phyloP scores from a whole-genome alignment of 2,329 filamentous ascomycete genomes.

The Alternaria sp. region DNA sequence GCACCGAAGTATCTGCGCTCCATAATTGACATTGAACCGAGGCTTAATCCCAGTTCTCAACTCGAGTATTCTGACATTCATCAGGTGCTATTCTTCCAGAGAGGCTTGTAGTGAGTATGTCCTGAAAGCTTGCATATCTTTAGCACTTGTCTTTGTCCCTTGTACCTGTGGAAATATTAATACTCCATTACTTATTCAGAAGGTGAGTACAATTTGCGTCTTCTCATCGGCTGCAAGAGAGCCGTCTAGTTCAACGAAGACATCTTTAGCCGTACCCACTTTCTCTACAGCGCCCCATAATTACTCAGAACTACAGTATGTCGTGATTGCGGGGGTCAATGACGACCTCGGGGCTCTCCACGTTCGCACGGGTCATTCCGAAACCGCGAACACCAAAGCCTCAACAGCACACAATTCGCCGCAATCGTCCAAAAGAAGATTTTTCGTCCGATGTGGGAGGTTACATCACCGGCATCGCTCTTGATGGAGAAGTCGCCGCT shows the following conservation, averaged over 20 bases:
- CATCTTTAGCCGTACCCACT: constrained; percentile 16
- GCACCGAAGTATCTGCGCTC: constrained; percentile 3
- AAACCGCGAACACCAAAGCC: background rate
- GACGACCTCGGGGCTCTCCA: constrained; percentile 13
- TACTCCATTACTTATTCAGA: background rate
- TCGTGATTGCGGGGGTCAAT: constrained; percentile 23
- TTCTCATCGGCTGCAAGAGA: constrained; percentile 4
- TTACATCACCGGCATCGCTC: constrained; percentile 4
- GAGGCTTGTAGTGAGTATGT: background rate
- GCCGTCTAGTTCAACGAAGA: constrained; percentile 2
- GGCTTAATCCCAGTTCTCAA: background rate
- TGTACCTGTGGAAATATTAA: background rate
- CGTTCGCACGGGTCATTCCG: constrained; percentile 6
- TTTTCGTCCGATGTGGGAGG: constrained; percentile 6
- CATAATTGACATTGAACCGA: background rate
- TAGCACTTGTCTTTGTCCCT: background rate
- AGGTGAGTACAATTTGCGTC: background rate
- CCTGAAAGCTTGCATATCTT: background rate
- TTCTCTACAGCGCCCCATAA: background rate
- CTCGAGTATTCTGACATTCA: background rate
- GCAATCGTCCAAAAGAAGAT: constrained; percentile 5
- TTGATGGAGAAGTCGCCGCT: background rate
- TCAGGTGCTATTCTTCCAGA: background rate
- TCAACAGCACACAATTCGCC: constrained; percentile 3
- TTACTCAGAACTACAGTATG: constrained; percentile 13